Evolutionary conservation across 140 eudicot species (phyloP).

Genomic region (Oenanthe javanica): DNA sequence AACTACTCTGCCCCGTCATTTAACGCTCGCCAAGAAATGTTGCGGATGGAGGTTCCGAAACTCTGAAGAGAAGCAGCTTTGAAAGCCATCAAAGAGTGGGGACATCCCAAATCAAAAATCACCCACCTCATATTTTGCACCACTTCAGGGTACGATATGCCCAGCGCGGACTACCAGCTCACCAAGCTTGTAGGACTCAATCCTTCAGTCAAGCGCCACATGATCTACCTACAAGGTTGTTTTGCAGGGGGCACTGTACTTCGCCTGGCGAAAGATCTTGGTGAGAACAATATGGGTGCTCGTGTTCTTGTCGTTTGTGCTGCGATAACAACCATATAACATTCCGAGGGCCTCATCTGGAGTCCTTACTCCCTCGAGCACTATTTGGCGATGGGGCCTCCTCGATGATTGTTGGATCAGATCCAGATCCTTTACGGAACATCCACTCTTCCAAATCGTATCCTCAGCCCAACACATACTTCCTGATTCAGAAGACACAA

Average conservation of each 20-base stretch:
- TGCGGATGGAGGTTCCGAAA: not conserved
- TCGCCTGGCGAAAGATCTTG: no score
- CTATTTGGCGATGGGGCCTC: not conserved
- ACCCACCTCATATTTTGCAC: constrained; percentile 3
- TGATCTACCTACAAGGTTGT: not conserved
- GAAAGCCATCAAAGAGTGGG: not conserved
- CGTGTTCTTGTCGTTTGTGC: not conserved
- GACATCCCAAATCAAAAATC: not conserved
- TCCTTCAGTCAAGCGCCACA: not conserved
- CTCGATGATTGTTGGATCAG: no score
- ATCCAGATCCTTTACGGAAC: no score
- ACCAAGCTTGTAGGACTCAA: not conserved
- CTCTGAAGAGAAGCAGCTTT: not conserved
- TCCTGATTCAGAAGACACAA: no score
- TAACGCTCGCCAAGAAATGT: not conserved
- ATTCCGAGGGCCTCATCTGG: no score
- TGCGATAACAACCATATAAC: not conserved
- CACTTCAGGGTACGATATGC: not conserved
- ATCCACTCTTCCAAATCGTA: not conserved
- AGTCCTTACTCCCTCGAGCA: no score
- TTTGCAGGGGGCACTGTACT: not conserved
- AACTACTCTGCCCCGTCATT: not conserved
- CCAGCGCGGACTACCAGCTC: not conserved
- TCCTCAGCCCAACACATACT: not conserved
- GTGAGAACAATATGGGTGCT: no score